These are phyloP conservation scores for Iberis amara DNA, from an alignment of 441 rosid species.

Conservation along the genomic window DNA sequence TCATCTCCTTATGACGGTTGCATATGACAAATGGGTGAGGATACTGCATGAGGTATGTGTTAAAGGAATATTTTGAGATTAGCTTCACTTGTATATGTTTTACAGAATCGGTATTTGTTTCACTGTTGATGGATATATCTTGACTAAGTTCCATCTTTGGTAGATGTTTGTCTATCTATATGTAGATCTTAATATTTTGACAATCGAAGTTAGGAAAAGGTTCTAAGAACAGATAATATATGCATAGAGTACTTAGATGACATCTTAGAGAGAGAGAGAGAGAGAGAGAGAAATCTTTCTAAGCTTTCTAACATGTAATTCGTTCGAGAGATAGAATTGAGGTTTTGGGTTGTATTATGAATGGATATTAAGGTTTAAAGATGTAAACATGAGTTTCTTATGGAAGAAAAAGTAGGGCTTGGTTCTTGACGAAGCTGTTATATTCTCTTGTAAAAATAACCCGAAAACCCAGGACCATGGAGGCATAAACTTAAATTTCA, in stretches of 20 bases:
- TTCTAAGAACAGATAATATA: not conserved
- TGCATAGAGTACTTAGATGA: not conserved
- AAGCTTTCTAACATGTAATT: too few species aligned
- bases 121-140: not conserved
- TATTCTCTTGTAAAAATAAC: not conserved
- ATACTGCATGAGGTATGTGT: slow-evolving; percentile 65
- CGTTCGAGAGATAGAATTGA: too few species aligned
- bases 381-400: slow-evolving; percentile 1
- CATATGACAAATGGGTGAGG: slow-evolving; percentile 77
- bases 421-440: slow-evolving; percentile 3
- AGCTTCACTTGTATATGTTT: not conserved
- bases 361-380: too few species aligned
- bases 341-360: too few species aligned
- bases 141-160: not conserved
- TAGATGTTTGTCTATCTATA: slow-evolving; percentile 2
- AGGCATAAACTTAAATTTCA: not conserved
- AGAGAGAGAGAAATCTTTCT: not conserved
- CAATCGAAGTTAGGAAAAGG: not conserved
- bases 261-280: not conserved
- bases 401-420: not conserved
- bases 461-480: slow-evolving; percentile 3
- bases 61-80: not conserved
- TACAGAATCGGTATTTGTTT: slow-evolving; percentile 6
- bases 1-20: slow-evolving; percentile 80
- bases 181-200: not conserved